Evolutionary conservation across 106 monocot genomes (phyloP).

Genomic region (Ottelia alismoides): DNA sequence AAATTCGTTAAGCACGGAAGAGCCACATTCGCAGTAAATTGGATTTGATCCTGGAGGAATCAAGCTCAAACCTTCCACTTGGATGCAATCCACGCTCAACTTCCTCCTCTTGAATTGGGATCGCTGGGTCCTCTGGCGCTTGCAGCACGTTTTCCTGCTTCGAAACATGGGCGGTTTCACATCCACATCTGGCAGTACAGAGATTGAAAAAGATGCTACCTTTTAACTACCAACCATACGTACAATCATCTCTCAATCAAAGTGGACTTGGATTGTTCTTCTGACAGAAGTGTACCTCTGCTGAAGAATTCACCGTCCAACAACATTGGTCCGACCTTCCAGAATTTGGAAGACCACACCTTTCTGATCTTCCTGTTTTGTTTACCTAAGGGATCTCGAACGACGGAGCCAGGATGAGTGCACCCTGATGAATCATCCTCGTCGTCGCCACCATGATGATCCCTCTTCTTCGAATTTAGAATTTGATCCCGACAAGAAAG

Average conservation of each 20-base stretch:
- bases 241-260: neutral
- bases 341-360: constrained; percentile 33
- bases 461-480: constrained; percentile 9
- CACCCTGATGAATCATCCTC: constrained; percentile 54
- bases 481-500: neutral
- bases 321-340: constrained; percentile 32
- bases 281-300: neutral
- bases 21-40: neutral
- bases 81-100: constrained; percentile 20
- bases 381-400: constrained; percentile 21
- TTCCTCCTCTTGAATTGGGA: constrained; percentile 52
- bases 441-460: constrained; percentile 16
- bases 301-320: constrained; percentile 12
- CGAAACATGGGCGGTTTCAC: constrained; percentile 29
- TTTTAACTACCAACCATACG: neutral
- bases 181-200: constrained; percentile 24
- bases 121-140: constrained; percentile 61
- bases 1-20: neutral
- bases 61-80: constrained; percentile 6
- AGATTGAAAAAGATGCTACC: neutral
- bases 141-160: constrained; percentile 58
- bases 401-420: constrained; percentile 23
- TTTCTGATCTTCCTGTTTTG: constrained; percentile 44
- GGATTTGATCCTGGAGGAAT: constrained; percentile 1
- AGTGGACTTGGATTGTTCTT: neutral